Evolutionary conservation across 345 rosid species (phyloP).

Genomic region (Populus simonii): DNA sequence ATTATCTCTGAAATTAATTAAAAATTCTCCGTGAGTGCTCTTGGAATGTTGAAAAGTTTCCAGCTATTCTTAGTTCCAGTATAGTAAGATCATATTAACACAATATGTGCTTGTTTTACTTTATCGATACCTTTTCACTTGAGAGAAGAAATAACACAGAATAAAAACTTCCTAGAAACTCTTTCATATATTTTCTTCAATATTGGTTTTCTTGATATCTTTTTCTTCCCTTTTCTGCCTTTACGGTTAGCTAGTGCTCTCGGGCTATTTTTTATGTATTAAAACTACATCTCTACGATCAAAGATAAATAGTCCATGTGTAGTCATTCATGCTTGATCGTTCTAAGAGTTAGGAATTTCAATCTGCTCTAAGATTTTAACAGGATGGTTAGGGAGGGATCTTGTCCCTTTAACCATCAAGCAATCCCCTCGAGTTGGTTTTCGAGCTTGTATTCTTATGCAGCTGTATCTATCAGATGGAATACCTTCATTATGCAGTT

Average conservation of each 20-base stretch:
- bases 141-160: background rate
- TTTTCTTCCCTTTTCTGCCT: background rate
- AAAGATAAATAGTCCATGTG: background rate
- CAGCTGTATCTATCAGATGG: background rate
- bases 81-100: background rate
- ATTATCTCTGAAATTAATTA: too few relatives aligned
- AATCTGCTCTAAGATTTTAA: background rate
- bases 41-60: background rate
- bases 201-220: background rate
- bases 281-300: background rate
- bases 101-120: background rate
- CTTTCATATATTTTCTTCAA: background rate
- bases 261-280: background rate
- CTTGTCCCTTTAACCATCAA: background rate
- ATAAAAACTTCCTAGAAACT: background rate
- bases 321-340: background rate
- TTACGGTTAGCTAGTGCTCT: background rate
- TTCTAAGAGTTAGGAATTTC: background rate
- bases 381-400: background rate
- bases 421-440: background rate
- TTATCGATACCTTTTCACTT: background rate
- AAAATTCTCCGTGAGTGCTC: too few relatives aligned
- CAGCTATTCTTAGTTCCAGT: background rate
- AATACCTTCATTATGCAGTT: background rate
- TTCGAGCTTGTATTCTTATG: background rate